Evolutionary conservation across 2,329 filamentous ascomycete genomes (phyloP).

Genomic region (Xylaria arbuscula): DNA sequence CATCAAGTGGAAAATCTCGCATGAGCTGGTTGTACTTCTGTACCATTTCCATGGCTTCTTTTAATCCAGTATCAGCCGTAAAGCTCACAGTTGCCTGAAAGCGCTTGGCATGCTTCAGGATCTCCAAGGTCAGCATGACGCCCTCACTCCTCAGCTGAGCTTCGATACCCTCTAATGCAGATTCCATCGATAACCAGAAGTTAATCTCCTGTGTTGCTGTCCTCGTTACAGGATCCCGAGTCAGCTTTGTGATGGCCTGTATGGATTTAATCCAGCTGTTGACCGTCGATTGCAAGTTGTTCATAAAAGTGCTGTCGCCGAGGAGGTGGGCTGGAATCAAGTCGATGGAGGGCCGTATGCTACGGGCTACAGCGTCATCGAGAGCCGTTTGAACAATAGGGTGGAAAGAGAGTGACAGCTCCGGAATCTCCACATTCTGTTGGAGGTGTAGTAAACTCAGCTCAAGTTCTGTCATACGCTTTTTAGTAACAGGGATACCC

Average conservation of each 20-base stretch:
- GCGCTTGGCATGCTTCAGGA: slow-evolving; percentile 95
- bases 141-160: slow-evolving; percentile 88
- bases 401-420: slow-evolving; percentile 87
- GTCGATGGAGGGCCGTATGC: slow-evolving; percentile 78
- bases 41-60: slow-evolving; percentile 94
- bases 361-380: slow-evolving; percentile 76
- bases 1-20: slow-evolving; percentile 96
- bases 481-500: slow-evolving; percentile 96
- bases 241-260: slow-evolving; percentile 93
- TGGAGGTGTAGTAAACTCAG: slow-evolving; percentile 90
- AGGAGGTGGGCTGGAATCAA: slow-evolving; percentile 80
- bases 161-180: slow-evolving; percentile 90
- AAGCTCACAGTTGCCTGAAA: slow-evolving; percentile 99
- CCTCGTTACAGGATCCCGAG: slow-evolving; percentile 78
- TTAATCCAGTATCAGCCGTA: slow-evolving; percentile 92
- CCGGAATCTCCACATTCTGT: slow-evolving; percentile 97
- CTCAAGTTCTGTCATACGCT: slow-evolving; percentile 94
- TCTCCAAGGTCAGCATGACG: slow-evolving; percentile 89
- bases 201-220: slow-evolving; percentile 98
- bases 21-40: slow-evolving; percentile 99
- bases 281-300: slow-evolving; percentile 90
- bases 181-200: slow-evolving; percentile 98
- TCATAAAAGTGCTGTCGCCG: slow-evolving; percentile 90
- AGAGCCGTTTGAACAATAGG: slow-evolving; percentile 87
- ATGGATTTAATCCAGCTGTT: slow-evolving; percentile 99